Conservation (phyloP, 176 grass and related monocot genomes). For the Oryza glaberrima region DNA sequence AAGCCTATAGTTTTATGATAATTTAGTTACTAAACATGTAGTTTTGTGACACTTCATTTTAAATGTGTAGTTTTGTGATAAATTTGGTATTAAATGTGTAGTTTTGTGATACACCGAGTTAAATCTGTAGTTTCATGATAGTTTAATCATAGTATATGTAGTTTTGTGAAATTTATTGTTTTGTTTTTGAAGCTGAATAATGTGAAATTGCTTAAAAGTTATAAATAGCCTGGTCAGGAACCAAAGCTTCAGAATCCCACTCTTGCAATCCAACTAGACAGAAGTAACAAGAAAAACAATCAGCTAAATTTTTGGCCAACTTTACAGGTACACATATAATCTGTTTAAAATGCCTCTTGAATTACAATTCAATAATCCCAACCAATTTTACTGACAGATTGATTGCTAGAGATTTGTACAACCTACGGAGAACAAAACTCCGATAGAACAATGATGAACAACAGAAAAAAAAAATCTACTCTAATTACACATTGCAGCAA, state of each 20-base stretch:
- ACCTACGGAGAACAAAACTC: slow-evolving; percentile 21
- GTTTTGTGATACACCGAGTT: too few species aligned
- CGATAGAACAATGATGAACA: slow-evolving; percentile 41
- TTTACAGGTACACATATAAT: slow-evolving; percentile 34
- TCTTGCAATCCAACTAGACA: neutral
- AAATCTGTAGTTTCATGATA: too few species aligned
- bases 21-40: too few species aligned
- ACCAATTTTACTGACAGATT: slow-evolving; percentile 36
- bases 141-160: too few species aligned
- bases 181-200: neutral
- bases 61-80: too few species aligned
- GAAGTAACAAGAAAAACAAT: slow-evolving; percentile 3
- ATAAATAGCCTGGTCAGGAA: neutral
- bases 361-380: slow-evolving; percentile 42
- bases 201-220: neutral
- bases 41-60: too few species aligned
- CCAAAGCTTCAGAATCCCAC: neutral
- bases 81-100: too few species aligned
- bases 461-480: slow-evolving; percentile 41
- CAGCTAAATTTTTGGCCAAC: neutral
- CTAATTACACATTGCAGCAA: slow-evolving; percentile 34
- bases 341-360: slow-evolving; percentile 3
- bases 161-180: too few species aligned
- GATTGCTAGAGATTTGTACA: slow-evolving; percentile 45
- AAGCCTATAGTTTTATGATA: too few species aligned